phyloP scores from a whole-genome alignment of 345 rosid genomes.

The Angophora floribunda region DNA sequence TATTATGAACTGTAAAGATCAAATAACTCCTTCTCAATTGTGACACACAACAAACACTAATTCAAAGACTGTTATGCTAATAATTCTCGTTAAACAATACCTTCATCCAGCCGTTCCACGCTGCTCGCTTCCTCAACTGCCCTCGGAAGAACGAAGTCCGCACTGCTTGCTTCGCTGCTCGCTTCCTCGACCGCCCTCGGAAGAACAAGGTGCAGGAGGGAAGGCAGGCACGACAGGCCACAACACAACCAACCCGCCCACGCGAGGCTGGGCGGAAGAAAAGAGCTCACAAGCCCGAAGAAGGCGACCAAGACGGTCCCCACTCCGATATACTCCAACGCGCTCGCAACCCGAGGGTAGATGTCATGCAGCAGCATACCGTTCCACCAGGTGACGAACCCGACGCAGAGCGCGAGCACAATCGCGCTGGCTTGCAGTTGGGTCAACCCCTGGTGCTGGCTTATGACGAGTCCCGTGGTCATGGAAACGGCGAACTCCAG shows the following conservation, averaged over 20 bases:
- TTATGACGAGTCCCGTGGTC: neutral
- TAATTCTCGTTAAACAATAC: neutral
- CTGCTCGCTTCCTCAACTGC: neutral
- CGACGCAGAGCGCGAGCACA: neutral
- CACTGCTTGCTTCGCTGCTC: no score
- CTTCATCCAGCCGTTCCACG: fast-evolving
- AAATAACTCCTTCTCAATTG: no score
- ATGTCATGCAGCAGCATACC: neutral
- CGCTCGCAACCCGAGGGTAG: neutral
- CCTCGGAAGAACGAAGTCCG: neutral
- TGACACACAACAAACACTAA: no score
- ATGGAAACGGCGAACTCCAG: neutral
- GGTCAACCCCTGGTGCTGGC: neutral
- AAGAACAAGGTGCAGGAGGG: neutral
- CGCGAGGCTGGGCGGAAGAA: neutral
- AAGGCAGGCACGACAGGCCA: neutral
- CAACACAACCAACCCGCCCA: neutral
- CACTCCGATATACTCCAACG: neutral
- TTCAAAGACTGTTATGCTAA: no score
- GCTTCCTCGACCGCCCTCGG: neutral
- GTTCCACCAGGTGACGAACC: neutral
- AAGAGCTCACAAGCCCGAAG: neutral
- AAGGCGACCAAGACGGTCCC: neutral
- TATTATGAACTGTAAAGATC: no score
- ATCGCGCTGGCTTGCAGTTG: neutral